Percentiles rank a stretch among this genome's conserved stretches.
Conservation (phyloP, 495 filamentous ascomycete genomes). For the Apiosordaria backusii region DNA sequence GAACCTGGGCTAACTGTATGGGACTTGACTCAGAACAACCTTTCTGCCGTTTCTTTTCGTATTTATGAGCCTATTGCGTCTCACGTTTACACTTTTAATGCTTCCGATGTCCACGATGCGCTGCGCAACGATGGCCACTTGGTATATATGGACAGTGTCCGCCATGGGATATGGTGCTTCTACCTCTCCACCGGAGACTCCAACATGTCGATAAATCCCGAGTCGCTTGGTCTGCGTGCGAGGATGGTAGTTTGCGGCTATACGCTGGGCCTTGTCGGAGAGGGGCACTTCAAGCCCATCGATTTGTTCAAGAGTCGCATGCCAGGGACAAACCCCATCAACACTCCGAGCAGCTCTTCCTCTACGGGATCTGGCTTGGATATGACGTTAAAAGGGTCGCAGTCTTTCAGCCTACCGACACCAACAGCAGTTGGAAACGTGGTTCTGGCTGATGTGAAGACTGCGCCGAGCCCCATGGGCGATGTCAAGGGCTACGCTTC, state of each 20-base stretch:
- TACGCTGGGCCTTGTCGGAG: slow-evolving; percentile 38
- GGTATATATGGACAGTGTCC: slow-evolving; percentile 45
- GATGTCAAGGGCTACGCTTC: slow-evolving; percentile 30
- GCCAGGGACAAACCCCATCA: slow-evolving; percentile 36
- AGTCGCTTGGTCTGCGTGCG: slow-evolving; percentile 29
- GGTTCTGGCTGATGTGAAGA: slow-evolving; percentile 31
- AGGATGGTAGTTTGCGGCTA: slow-evolving; percentile 41
- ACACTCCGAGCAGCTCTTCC: slow-evolving; percentile 48
- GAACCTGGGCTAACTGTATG: slow-evolving; percentile 17
- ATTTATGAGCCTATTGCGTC: slow-evolving; percentile 46
- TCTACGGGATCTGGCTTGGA: slow-evolving; percentile 47
- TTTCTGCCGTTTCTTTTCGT: slow-evolving; percentile 43
- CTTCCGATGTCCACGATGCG: slow-evolving; percentile 42
- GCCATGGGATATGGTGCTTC: slow-evolving; percentile 52
- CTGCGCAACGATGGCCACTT: slow-evolving; percentile 50
- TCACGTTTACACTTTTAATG: slow-evolving; percentile 37
- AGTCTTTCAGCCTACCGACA: slow-evolving; percentile 23
- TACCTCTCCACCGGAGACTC: slow-evolving; percentile 37
- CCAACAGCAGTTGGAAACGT: slow-evolving; percentile 8
- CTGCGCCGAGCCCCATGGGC: slow-evolving; percentile 11
- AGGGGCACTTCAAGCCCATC: slow-evolving; percentile 45
- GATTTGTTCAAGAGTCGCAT: slow-evolving; percentile 41
- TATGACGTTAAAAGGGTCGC: slow-evolving; percentile 33
- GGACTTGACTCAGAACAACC: slow-evolving; percentile 39
- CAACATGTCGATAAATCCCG: slow-evolving; percentile 20